phyloP scores from a whole-genome alignment of 1,284 basidiomycete species.

The Rhodotorula mucilaginosa region DNA sequence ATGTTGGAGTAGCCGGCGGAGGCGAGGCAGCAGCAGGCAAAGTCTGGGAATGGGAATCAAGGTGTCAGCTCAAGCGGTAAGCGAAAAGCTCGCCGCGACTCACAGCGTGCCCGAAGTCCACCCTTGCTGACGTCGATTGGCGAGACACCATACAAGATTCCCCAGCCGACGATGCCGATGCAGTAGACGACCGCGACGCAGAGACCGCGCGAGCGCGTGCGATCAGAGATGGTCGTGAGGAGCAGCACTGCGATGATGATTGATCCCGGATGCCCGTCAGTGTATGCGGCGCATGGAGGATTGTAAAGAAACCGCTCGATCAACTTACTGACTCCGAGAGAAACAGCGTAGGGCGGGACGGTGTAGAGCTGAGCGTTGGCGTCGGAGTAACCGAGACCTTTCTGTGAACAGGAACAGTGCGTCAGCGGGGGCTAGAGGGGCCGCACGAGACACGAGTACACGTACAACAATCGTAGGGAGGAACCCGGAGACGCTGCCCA shows the following conservation, averaged over 20 bases:
- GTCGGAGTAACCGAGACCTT: slow-evolving; percentile 54
- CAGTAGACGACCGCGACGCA: slow-evolving; percentile 49
- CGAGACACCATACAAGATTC: slow-evolving; percentile 48
- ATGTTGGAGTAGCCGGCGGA: slow-evolving; percentile 5
- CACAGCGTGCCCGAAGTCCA: slow-evolving; percentile 47
- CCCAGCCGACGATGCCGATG: slow-evolving; percentile 52
- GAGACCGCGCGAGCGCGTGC: slow-evolving; percentile 65
- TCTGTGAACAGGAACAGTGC: neutral
- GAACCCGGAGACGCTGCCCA: slow-evolving; percentile 77
- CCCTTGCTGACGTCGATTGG: slow-evolving; percentile 41
- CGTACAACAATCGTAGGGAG: slow-evolving; percentile 54
- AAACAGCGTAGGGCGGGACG: slow-evolving; percentile 57
- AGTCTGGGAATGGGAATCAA: slow-evolving; percentile 34
- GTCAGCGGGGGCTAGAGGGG: no score
- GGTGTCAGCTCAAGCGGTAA: neutral
- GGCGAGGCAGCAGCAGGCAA: slow-evolving; percentile 40
- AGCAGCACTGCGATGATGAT: slow-evolving; percentile 55
- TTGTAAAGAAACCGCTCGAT: neutral
- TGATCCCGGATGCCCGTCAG: no score
- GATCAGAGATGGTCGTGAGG: slow-evolving; percentile 67
- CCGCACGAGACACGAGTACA: neutral
- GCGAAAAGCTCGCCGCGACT: neutral
- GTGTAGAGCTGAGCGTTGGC: slow-evolving; percentile 62
- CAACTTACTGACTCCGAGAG: slow-evolving; percentile 17
- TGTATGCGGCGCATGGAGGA: slow-evolving; percentile 41